phyloP scores from a whole-genome alignment of 2,329 filamentous ascomycete species.

The Ascosphaera acerosa region DNA sequence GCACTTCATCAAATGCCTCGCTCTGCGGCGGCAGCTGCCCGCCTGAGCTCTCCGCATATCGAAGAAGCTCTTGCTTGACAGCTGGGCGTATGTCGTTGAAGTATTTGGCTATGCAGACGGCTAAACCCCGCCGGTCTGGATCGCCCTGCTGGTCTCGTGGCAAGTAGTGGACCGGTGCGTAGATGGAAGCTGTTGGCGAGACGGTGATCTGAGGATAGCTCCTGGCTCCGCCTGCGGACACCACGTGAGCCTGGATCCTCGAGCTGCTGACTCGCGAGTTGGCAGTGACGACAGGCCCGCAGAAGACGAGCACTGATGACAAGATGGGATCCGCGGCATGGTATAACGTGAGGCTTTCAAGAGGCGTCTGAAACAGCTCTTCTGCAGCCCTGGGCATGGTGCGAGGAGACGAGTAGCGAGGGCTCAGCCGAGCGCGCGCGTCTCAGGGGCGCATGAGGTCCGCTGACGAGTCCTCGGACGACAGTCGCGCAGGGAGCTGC shows the following conservation, averaged over 20 bases:
- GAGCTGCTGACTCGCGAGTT: slow-evolving; percentile 75
- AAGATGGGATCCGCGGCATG: slow-evolving; percentile 63
- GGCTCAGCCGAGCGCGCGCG: no score
- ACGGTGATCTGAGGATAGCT: slow-evolving; percentile 81
- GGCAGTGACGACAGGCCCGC: slow-evolving; percentile 69
- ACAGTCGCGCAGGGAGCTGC: no score
- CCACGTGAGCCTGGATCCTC: slow-evolving; percentile 81
- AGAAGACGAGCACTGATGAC: slow-evolving; percentile 67
- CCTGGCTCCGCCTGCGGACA: slow-evolving; percentile 67
- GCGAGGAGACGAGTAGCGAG: no score
- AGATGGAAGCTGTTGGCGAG: slow-evolving; percentile 76
- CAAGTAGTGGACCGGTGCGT: slow-evolving; percentile 68
- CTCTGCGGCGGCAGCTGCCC: slow-evolving; percentile 38
- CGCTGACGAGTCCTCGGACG: no score
- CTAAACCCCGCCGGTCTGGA: slow-evolving; percentile 70
- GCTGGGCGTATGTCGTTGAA: slow-evolving; percentile 61
- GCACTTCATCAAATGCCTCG: slow-evolving; percentile 63
- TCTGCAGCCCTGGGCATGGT: no score
- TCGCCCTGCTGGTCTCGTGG: slow-evolving; percentile 90
- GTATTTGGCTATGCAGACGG: slow-evolving; percentile 84
- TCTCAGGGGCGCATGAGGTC: no score
- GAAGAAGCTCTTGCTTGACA: slow-evolving; percentile 45
- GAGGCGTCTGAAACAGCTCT: no score
- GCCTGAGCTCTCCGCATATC: slow-evolving; percentile 25
- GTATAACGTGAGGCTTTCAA: slow-evolving; percentile 67